Conservation (phyloP, 495 filamentous ascomycete genomes). For the Pseudevernia furfuracea region DNA sequence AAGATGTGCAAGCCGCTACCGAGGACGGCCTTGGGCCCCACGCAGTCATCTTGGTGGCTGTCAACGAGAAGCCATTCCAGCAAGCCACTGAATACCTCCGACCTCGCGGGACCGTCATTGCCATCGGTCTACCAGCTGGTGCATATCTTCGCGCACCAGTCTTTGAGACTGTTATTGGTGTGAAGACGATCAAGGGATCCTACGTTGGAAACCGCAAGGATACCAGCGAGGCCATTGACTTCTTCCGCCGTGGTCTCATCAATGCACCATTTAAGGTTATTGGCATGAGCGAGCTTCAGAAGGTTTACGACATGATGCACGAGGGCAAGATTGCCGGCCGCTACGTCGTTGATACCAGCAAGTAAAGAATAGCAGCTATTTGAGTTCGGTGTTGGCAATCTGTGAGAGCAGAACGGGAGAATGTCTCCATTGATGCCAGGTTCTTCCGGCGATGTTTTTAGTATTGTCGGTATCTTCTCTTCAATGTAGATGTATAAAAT, state of each 20-base stretch:
- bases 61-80: slow-evolving; percentile 85
- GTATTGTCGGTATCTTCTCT: not conserved
- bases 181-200: slow-evolving; percentile 87
- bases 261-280: slow-evolving; percentile 77
- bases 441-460: not conserved
- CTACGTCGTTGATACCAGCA: slow-evolving; percentile 67
- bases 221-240: slow-evolving; percentile 76
- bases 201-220: slow-evolving; percentile 91
- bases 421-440: too few relatives aligned
- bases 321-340: slow-evolving; percentile 76
- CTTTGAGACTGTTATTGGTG: slow-evolving; percentile 74
- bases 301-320: slow-evolving; percentile 42
- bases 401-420: not conserved
- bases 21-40: slow-evolving; percentile 76
- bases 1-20: slow-evolving; percentile 70
- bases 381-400: not conserved
- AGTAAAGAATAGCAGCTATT: slow-evolving; percentile 14
- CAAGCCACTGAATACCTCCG: slow-evolving; percentile 83
- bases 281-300: slow-evolving; percentile 66
- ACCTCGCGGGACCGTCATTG: slow-evolving; percentile 68
- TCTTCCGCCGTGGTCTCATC: slow-evolving; percentile 75
- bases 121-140: slow-evolving; percentile 74
- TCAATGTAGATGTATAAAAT: slow-evolving; percentile 12
- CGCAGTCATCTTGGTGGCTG: slow-evolving; percentile 78
- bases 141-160: slow-evolving; percentile 77